phyloP scores from a whole-genome alignment of 1,139 yeast species.

The Pichia sp. region DNA sequence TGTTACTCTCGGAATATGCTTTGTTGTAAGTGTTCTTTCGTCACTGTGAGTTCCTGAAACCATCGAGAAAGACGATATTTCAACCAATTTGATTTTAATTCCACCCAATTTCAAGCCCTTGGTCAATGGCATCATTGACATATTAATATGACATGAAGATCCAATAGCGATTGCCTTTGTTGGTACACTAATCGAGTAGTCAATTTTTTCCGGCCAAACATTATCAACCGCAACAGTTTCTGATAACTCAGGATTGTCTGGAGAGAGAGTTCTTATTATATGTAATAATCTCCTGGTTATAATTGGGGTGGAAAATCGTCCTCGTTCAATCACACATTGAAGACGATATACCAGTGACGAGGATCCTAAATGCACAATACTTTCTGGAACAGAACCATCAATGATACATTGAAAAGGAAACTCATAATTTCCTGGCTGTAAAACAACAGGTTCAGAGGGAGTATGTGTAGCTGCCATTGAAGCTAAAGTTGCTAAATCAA shows the following conservation, averaged over 20 bases:
- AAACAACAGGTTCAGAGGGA: constrained; percentile 27
- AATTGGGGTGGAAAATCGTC: constrained; percentile 63
- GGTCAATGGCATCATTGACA: constrained; percentile 68
- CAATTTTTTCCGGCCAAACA: constrained; percentile 93
- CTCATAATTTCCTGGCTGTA: constrained; percentile 77
- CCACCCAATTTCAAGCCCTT: constrained; percentile 78
- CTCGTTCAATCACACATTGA: constrained; percentile 77
- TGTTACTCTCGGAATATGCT: constrained; percentile 29
- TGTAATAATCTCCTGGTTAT: constrained; percentile 67
- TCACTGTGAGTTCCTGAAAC: constrained; percentile 46
- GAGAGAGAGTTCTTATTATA: constrained; percentile 79
- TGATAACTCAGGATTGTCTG: constrained; percentile 80
- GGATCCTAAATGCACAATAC: constrained; percentile 85
- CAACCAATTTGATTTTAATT: constrained; percentile 59
- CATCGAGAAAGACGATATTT: constrained; percentile 58
- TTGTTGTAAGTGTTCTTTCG: constrained; percentile 49
- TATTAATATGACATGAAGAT: constrained; percentile 60
- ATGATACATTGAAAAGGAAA: constrained; percentile 80
- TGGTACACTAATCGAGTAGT: constrained; percentile 81
- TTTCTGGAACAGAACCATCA: constrained; percentile 82
- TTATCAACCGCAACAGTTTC: constrained; percentile 94
- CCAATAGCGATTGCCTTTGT: constrained; percentile 89
- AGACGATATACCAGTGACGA: constrained; percentile 72
- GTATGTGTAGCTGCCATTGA: constrained; percentile 16
- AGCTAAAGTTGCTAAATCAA: constrained; percentile 17